Conservation (phyloP, 805 yeast species). For the Candida awuae region DNA sequence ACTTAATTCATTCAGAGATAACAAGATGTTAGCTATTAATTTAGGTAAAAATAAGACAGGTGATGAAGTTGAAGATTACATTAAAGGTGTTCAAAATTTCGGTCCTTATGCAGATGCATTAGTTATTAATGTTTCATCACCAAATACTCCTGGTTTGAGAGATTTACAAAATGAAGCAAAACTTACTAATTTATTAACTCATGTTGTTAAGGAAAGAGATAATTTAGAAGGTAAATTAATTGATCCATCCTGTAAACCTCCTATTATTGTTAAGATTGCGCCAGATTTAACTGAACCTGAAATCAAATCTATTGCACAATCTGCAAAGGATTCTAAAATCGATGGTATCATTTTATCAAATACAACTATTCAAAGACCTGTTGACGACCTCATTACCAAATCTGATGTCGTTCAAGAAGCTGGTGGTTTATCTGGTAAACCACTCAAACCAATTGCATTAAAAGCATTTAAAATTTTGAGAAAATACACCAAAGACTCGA, state of each 20-base stretch:
- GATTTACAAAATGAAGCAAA: constrained; percentile 73
- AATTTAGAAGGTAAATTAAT: constrained; percentile 33
- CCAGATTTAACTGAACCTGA: constrained; percentile 85
- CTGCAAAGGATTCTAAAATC: constrained; percentile 67
- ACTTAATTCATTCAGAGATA: constrained; percentile 43
- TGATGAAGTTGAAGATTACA: constrained; percentile 81
- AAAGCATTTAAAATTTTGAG: constrained; percentile 64
- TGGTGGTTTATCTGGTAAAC: constrained; percentile 93
- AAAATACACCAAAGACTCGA: constrained; percentile 65
- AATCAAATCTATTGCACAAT: constrained; percentile 69
- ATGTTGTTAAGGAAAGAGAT: constrained; percentile 67
- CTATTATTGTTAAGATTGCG: constrained; percentile 84
- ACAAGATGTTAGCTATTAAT: constrained; percentile 70
- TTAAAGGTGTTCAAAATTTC: constrained; percentile 72
- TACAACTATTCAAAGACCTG: constrained; percentile 83
- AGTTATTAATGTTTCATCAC: constrained; percentile 87
- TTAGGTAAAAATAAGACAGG: constrained; percentile 90
- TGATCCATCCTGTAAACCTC: constrained; percentile 46
- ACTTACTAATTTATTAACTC: constrained; percentile 55
- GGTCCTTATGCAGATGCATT: constrained; percentile 83
- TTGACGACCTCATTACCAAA: constrained; percentile 40
- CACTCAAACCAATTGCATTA: constrained; percentile 73
- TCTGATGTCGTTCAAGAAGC: constrained; percentile 43
- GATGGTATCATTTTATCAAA: constrained; percentile 92
- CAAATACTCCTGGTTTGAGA: constrained; percentile 93